Evolutionary conservation across 1,139 yeast species (phyloP).

Genomic region (Taphrina wiesneri): DNA sequence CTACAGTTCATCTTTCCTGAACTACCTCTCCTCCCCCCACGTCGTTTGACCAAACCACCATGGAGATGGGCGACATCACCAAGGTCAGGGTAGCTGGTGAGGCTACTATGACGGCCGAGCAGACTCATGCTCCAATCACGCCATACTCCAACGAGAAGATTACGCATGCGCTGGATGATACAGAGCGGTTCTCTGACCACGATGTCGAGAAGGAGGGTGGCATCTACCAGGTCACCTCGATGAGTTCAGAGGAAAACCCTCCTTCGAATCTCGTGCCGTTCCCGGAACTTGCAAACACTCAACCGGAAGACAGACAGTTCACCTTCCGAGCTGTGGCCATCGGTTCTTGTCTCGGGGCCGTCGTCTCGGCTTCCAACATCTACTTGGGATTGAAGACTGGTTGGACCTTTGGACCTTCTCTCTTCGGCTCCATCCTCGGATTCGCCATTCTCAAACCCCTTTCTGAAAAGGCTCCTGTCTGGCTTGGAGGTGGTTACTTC

Average conservation of each 20-base stretch:
- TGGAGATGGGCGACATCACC: constrained; percentile 34
- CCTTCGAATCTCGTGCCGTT: constrained; percentile 31
- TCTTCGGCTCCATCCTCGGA: constrained; percentile 36
- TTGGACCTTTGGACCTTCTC: constrained; percentile 34
- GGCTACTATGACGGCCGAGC: constrained; percentile 16
- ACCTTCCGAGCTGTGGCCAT: constrained; percentile 34
- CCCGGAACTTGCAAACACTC: constrained; percentile 32
- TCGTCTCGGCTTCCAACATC: constrained; percentile 36
- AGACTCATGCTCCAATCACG: constrained; percentile 22
- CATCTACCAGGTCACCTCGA: constrained; percentile 15
- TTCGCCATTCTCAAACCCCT: constrained; percentile 33
- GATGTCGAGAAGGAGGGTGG: constrained; percentile 26
- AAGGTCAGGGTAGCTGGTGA: constrained; percentile 23
- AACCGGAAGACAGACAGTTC: constrained; percentile 22
- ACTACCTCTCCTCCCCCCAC: background rate
- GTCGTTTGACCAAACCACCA: background rate
- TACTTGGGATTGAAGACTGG: constrained; percentile 36
- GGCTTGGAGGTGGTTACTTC: constrained; percentile 35
- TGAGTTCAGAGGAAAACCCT: background rate
- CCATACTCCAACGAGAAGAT: constrained; percentile 21
- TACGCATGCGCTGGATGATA: constrained; percentile 6
- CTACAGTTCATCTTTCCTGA: too few species aligned
- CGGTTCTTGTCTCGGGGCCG: constrained; percentile 31
- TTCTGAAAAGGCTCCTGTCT: constrained; percentile 8
- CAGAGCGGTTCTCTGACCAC: background rate